Evolutionary conservation across 345 rosid species (phyloP), one percentile per base, ranked within the genome.

Genomic region (Fremontodendron californicum): DNA sequence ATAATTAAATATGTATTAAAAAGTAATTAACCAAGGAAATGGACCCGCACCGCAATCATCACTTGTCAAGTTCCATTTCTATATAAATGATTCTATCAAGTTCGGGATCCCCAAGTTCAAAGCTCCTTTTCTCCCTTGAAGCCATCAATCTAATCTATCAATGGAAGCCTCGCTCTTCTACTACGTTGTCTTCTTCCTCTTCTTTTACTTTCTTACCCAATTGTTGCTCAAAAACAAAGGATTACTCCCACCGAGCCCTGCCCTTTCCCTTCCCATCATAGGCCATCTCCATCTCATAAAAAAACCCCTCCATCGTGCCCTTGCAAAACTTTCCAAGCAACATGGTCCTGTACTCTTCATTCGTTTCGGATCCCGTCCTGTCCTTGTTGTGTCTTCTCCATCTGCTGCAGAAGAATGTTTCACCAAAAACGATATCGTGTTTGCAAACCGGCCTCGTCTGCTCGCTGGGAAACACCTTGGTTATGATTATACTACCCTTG

Each of bases 271-370:
- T 8, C 85, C 87, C 1, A 13, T 82, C 3, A 40, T 79, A 4
- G 83, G 87, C 16, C 82, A 82, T 43, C 83, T 84, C 42, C 77
- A 66, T 75, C 85, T 82, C 42, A 77, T 84, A 10, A 82, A 79
- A 5, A 52, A 29, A 3, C 87, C 87, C 5, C 78, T 82, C 5
- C 77, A 82, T 67, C 73, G 65, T 0, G 29, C 79, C 35, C 58
- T 82, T 0, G 73, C 67, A 9, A 43, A 81, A 2, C 18, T 82
- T 8, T 71, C 87, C 33, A 43, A 25, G 16, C 75, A 79, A 3
- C 33, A 79, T 3, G 76, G 81, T 5, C 78, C 81, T 1, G 9
- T 85, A 0, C 67, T 79, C 29, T 43, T 35, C 29, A 42, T 84
- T 10, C 61, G 19, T 2, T 75, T 79, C 1, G 83, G 81, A 8